These are phyloP conservation scores for Claviceps sp. DNA, from an alignment of 2,329 filamentous ascomycete species.

Conservation along the genomic window DNA sequence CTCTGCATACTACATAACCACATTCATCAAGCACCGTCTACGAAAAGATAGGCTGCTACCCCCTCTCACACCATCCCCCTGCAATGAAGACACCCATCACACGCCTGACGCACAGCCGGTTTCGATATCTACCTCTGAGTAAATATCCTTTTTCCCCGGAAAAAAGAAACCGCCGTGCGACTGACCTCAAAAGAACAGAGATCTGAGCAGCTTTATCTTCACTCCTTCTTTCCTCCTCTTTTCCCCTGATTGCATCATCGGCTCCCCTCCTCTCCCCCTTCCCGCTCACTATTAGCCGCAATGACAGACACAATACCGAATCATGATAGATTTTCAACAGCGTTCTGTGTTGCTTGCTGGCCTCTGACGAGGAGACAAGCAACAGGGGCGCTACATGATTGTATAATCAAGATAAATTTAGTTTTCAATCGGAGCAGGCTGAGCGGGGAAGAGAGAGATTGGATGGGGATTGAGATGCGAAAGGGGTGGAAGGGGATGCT, in stretches of 20 bases:
- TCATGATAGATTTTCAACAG: neutral
- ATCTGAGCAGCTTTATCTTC: slow-evolving; percentile 29
- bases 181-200: slow-evolving; percentile 30
- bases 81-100: slow-evolving; percentile 5
- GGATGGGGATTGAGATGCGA: neutral
- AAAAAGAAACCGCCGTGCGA: slow-evolving; percentile 1
- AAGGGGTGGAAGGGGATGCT: neutral
- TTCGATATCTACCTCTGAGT: neutral
- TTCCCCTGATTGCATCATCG: neutral
- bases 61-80: neutral
- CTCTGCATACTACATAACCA: neutral
- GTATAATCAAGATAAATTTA: slow-evolving; percentile 18
- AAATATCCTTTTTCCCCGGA: neutral
- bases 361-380: neutral
- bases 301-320: slow-evolving; percentile 19
- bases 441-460: slow-evolving; percentile 5
- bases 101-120: neutral
- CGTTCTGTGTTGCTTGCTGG: neutral
- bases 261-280: neutral
- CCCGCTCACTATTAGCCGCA: slow-evolving; percentile 16
- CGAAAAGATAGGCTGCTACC: neutral
- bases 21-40: neutral
- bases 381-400: neutral
- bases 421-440: slow-evolving; percentile 42
- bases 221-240: neutral